These are phyloP conservation scores for Mycosarcoma mackinlayi DNA, from an alignment of 1,284 basidiomycete species.

Conservation along the genomic window DNA sequence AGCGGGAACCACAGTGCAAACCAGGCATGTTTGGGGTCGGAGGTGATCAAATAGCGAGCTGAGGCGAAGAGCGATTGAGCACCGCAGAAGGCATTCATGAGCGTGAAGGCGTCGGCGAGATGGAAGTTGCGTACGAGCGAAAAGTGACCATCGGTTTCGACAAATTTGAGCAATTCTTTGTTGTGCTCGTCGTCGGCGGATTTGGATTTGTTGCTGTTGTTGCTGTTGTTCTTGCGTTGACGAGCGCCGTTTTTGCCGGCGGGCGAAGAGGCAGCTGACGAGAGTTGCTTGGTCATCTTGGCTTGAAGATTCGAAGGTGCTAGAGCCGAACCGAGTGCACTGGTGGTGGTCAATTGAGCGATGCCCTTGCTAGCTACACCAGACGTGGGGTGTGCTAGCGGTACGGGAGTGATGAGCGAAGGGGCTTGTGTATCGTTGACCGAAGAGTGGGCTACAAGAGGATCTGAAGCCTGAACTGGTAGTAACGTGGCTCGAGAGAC, in stretches of 20 bases:
- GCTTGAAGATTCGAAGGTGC: slow-evolving; percentile 46
- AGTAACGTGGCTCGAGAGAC: slow-evolving; percentile 23
- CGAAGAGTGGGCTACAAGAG: slow-evolving; percentile 14
- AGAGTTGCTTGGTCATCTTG: slow-evolving; percentile 46
- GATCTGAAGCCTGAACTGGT: slow-evolving; percentile 19
- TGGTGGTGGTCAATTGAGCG: slow-evolving; percentile 32
- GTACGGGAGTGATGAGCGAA: slow-evolving; percentile 37
- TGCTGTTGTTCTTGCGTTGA: slow-evolving; percentile 29
- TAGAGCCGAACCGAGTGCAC: slow-evolving; percentile 24
- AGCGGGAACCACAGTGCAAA: slow-evolving; percentile 87
- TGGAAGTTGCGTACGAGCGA: slow-evolving; percentile 82
- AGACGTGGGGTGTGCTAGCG: slow-evolving; percentile 29
- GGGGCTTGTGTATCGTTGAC: slow-evolving; percentile 24
- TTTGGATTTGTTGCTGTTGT: background rate
- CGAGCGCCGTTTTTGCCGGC: slow-evolving; percentile 20
- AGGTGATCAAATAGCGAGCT: slow-evolving; percentile 84
- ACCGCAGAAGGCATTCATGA: slow-evolving; percentile 99
- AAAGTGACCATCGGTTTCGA: slow-evolving; percentile 67
- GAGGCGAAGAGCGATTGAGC: slow-evolving; percentile 94
- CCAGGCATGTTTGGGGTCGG: slow-evolving; percentile 74
- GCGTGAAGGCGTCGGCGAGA: slow-evolving; percentile 96
- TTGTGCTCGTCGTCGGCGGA: slow-evolving; percentile 3
- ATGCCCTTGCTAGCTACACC: slow-evolving; percentile 44
- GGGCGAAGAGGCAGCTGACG: slow-evolving; percentile 8
- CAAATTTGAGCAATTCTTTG: slow-evolving; percentile 58